These are phyloP conservation scores for Suillus bovinus DNA, from an alignment of 768 basidiomycete genomes.

Conservation along the genomic window DNA sequence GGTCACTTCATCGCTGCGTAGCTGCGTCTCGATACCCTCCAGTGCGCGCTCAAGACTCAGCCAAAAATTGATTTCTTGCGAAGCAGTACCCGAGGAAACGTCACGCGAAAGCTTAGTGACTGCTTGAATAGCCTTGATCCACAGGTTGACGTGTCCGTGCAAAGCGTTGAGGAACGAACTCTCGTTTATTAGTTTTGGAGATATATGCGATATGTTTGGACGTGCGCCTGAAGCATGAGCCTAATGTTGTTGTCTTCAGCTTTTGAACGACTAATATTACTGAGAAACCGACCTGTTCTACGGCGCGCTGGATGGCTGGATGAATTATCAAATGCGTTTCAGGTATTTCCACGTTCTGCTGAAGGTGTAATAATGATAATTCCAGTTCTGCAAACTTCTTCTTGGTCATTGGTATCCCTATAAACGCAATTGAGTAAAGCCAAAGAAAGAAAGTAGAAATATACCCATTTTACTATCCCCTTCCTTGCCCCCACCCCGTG, in stretches of 20 bases:
- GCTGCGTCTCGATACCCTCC: constrained; percentile 90
- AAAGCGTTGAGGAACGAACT: constrained; percentile 91
- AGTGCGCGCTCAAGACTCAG: constrained; percentile 90
- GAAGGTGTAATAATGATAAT: constrained; percentile 88
- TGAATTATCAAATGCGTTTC: constrained; percentile 94
- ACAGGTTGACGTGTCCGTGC: constrained; percentile 91
- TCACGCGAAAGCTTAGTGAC: constrained; percentile 96
- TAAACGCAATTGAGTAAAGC: constrained; percentile 11
- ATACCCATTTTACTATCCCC: constrained; percentile 80
- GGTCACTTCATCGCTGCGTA: constrained; percentile 88
- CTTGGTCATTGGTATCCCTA: constrained; percentile 96
- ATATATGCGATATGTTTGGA: constrained; percentile 77
- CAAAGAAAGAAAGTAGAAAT: constrained; percentile 10
- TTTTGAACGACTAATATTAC: constrained; percentile 8
- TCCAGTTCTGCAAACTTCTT: constrained; percentile 99
- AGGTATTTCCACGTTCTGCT: constrained; percentile 99
- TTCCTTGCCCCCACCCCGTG: constrained; percentile 74
- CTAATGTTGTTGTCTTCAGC: constrained; percentile 30
- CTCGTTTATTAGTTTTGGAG: constrained; percentile 76
- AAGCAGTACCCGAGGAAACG: constrained; percentile 92
- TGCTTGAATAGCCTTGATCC: constrained; percentile 97
- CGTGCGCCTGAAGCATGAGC: constrained; percentile 55
- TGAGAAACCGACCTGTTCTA: constrained; percentile 56
- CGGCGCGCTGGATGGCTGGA: constrained; percentile 83
- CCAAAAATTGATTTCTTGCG: constrained; percentile 99